Evolutionary conservation across 169 alveolate species (phyloP).

Genomic region (Pseudocohnilembus persalinus): DNA sequence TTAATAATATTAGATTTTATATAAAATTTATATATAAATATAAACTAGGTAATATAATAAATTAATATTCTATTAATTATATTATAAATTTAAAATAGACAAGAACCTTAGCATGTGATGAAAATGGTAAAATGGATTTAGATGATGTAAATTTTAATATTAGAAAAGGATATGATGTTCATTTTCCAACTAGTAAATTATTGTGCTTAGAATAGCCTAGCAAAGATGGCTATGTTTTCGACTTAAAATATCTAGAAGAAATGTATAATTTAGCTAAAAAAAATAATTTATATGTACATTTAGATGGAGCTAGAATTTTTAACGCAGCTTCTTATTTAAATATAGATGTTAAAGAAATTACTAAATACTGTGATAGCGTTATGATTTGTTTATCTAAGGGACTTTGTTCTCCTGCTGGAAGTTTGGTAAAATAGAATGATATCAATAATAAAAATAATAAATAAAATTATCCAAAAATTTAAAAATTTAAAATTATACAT

Average conservation of each 20-base stretch:
- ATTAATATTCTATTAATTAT: not conserved
- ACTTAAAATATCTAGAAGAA: conserved; percentile 2
- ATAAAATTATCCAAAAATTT: too few species aligned
- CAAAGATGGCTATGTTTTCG: not conserved
- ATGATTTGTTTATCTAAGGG: conserved; percentile 29
- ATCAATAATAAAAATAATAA: too few species aligned
- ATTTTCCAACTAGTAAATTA: conserved; percentile 4
- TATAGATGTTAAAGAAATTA: conserved; percentile 2
- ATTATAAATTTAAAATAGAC: not conserved
- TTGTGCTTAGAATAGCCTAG: conserved; percentile 20
- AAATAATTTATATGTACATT: conserved; percentile 3
- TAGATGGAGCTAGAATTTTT: conserved; percentile 36
- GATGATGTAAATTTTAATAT: not conserved
- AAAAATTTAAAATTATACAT: too few species aligned
- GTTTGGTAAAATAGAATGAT: not conserved
- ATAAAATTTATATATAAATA: too few species aligned
- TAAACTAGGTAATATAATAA: too few species aligned
- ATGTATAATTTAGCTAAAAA: conserved; percentile 6
- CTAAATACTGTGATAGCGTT: conserved; percentile 25
- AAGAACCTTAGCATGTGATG: not conserved
- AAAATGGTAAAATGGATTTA: conserved; percentile 6
- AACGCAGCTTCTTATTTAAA: conserved; percentile 24
- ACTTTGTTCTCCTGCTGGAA: not conserved
- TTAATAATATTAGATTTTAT: too few species aligned
- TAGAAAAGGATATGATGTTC: conserved; percentile 9